These are phyloP conservation scores for Pittosporum tobira DNA, from an alignment of 129 eudicot species.

Conservation along the genomic window DNA sequence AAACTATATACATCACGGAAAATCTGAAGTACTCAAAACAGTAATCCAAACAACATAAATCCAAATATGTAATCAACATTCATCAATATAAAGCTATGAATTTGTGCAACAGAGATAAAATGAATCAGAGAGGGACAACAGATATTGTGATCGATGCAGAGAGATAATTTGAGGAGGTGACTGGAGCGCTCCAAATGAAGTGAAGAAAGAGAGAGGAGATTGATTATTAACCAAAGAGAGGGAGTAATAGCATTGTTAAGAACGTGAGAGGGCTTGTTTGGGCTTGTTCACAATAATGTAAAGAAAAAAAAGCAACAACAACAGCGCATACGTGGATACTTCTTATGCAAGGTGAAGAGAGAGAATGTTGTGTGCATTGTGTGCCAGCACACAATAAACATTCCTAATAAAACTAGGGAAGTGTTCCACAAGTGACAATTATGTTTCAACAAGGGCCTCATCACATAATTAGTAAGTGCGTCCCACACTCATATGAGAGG, in stretches of 20 bases:
- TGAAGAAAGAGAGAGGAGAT: neutral
- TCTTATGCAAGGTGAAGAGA: slow-evolving; percentile 30
- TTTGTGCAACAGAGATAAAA: neutral
- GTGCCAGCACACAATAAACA: no score
- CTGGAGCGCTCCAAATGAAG: slow-evolving; percentile 1
- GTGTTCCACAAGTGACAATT: no score
- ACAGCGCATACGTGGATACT: no score
- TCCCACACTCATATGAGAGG: no score
- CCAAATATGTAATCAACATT: neutral
- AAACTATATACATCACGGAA: no score
- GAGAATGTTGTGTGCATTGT: neutral
- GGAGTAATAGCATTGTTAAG: slow-evolving; percentile 28
- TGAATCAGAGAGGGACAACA: slow-evolving; percentile 1
- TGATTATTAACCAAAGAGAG: slow-evolving; percentile 22
- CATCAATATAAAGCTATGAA: neutral
- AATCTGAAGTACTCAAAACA: neutral
- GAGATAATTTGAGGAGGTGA: slow-evolving; percentile 15
- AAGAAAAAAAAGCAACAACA: slow-evolving; percentile 14
- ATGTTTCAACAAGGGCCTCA: no score
- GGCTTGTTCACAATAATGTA: slow-evolving; percentile 20
- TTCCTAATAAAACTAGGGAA: no score
- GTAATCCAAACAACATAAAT: neutral
- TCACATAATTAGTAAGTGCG: no score
- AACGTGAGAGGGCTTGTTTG: slow-evolving; percentile 53
- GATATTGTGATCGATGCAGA: slow-evolving; percentile 13